phyloP scores from a whole-genome alignment of 2,329 filamentous ascomycete genomes.

The Pleoardoris graminearum region DNA sequence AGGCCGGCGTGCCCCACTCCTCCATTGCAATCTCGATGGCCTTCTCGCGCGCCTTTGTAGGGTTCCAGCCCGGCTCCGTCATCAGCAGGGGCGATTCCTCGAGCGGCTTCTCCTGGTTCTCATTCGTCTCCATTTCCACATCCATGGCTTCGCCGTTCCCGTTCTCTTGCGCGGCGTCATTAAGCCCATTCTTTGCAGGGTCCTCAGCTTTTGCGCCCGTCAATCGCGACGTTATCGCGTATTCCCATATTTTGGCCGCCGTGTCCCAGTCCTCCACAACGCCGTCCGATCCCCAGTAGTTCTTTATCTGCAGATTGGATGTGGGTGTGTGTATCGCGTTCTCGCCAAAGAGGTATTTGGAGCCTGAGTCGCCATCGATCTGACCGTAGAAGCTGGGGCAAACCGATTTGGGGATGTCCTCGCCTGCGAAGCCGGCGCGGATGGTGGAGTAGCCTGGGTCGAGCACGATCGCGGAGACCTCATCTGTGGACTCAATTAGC shows the following conservation, averaged over 20 bases:
- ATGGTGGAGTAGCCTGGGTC: slow-evolving; percentile 91
- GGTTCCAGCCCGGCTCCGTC: slow-evolving; percentile 94
- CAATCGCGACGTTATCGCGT: slow-evolving; percentile 84
- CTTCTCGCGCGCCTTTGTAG: slow-evolving; percentile 84
- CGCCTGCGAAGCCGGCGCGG: slow-evolving; percentile 94
- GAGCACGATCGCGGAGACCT: slow-evolving; percentile 94
- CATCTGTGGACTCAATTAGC: slow-evolving; percentile 63
- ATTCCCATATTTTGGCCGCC: slow-evolving; percentile 87
- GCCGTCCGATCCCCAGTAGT: slow-evolving; percentile 87
- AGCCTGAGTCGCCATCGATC: slow-evolving; percentile 52
- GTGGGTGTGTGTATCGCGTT: slow-evolving; percentile 81
- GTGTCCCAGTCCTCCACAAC: slow-evolving; percentile 96
- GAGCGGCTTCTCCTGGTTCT: slow-evolving; percentile 71
- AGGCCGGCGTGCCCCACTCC: slow-evolving; percentile 91
- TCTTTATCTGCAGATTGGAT: slow-evolving; percentile 78
- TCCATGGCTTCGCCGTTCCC: slow-evolving; percentile 59
- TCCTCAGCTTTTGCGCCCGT: slow-evolving; percentile 74
- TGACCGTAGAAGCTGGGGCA: slow-evolving; percentile 85
- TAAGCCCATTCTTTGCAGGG: slow-evolving; percentile 76
- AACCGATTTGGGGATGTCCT: slow-evolving; percentile 94
- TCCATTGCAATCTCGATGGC: slow-evolving; percentile 97
- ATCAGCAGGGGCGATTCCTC: slow-evolving; percentile 89
- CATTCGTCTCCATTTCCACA: slow-evolving; percentile 60
- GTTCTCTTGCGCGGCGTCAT: slow-evolving; percentile 62
- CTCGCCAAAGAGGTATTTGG: slow-evolving; percentile 76